phyloP scores from a whole-genome alignment of 179 eudicot species.

The Camellia oleifera region DNA sequence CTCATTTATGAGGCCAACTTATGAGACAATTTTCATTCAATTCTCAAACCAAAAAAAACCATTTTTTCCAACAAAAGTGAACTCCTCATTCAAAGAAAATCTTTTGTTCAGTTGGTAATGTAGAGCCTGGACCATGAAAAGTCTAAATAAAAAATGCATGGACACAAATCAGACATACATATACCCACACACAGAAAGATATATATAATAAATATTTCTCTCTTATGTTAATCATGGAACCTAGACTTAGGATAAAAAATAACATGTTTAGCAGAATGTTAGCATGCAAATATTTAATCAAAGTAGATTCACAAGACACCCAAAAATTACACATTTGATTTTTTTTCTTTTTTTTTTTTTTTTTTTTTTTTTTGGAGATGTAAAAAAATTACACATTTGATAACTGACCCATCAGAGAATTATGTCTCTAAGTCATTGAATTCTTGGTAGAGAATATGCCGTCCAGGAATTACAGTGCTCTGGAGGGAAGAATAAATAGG shows the following conservation, averaged over 20 bases:
- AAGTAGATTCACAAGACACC: not conserved
- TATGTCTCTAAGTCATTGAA: slow-evolving; percentile 66
- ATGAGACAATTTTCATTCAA: too few relatives aligned
- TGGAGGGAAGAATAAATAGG: slow-evolving; percentile 29
- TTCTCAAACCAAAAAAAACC: too few relatives aligned
- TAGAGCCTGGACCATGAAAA: not conserved
- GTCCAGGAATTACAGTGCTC: slow-evolving; percentile 79
- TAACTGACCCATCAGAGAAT: slow-evolving; percentile 74
- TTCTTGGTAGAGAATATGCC: slow-evolving; percentile 65
- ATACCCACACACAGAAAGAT: not conserved
- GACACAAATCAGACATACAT: not conserved
- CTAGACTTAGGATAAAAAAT: not conserved
- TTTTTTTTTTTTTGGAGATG: too few relatives aligned
- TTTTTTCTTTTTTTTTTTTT: too few relatives aligned
- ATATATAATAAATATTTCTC: not conserved
- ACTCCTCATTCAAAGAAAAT: not conserved
- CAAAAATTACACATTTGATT: not conserved
- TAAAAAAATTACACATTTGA: not conserved
- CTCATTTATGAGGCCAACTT: too few relatives aligned
- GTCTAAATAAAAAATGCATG: not conserved
- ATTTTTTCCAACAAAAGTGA: not conserved
- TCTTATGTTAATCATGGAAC: not conserved
- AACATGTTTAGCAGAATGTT: not conserved
- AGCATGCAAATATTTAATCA: too few relatives aligned
- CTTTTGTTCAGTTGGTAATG: not conserved